Evolutionary conservation across 2,329 filamentous ascomycete genomes (phyloP).

Genomic region (Epichloe coenophiala): DNA sequence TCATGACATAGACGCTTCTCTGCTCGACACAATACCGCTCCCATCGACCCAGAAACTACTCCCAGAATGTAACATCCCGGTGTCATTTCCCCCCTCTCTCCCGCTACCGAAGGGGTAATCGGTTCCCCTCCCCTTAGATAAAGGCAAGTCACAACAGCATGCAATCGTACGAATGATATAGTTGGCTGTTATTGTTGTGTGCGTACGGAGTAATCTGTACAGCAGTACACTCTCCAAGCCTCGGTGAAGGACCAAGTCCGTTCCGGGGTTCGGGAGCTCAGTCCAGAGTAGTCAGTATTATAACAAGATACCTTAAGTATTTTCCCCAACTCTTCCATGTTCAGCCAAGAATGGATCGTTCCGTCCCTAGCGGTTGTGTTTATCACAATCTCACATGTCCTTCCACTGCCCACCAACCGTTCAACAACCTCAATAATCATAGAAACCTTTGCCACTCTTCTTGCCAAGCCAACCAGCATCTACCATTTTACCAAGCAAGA

Average conservation of each 20-base stretch:
- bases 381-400: neutral
- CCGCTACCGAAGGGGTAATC: neutral
- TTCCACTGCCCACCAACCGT: neutral
- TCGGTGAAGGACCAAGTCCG: neutral
- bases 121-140: neutral
- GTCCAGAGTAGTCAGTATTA: too few species aligned
- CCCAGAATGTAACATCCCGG: too few species aligned
- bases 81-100: too few species aligned
- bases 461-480: conserved; percentile 96
- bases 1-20: too few species aligned
- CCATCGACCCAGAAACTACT: too few species aligned
- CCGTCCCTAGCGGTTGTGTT: neutral
- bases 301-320: neutral
- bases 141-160: neutral
- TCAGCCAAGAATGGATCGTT: neutral
- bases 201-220: neutral
- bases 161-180: neutral
- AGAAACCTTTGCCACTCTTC: conserved; percentile 94
- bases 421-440: conserved; percentile 51
- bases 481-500: conserved; percentile 86
- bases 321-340: neutral
- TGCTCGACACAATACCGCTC: too few species aligned
- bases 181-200: neutral
- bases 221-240: neutral
- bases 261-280: neutral